These are phyloP conservation scores for Bruguiera sexangula DNA, from an alignment of 345 rosid species.

Conservation along the genomic window DNA sequence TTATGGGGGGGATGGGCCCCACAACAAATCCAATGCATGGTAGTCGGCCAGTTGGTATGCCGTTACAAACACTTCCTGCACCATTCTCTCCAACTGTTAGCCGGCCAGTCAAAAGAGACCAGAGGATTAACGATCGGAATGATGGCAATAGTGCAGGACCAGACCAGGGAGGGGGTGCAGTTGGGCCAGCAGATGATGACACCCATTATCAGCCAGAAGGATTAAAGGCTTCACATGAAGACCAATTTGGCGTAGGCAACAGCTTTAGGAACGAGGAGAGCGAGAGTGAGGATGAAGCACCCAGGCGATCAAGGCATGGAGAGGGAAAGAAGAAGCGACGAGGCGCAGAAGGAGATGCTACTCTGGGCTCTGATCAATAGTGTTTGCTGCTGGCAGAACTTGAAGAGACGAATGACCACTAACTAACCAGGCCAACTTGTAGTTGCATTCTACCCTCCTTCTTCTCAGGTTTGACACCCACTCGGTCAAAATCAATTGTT, in stretches of 20 bases:
- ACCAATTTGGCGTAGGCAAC: slow-evolving; percentile 48
- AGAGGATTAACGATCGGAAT: slow-evolving; percentile 38
- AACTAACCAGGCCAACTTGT: not conserved
- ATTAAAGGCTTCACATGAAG: slow-evolving; percentile 40
- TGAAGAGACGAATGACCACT: not conserved
- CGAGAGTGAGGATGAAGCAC: slow-evolving; percentile 92
- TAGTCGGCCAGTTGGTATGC: slow-evolving; percentile 53
- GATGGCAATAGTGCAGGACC: slow-evolving; percentile 42
- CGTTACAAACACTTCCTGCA: slow-evolving; percentile 42
- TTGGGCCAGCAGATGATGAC: slow-evolving; percentile 41
- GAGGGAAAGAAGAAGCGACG: slow-evolving; percentile 61
- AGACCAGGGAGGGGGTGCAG: slow-evolving; percentile 47
- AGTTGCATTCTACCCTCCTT: not conserved
- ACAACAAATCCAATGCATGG: slow-evolving; percentile 45
- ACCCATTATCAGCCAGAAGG: slow-evolving; percentile 39
- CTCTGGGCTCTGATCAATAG: slow-evolving; percentile 12
- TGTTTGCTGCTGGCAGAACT: slow-evolving; percentile 12
- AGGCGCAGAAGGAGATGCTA: slow-evolving; percentile 22
- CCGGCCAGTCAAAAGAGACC: slow-evolving; percentile 29
- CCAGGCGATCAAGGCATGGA: slow-evolving; percentile 94
- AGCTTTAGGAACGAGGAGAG: slow-evolving; percentile 65
- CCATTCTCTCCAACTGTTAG: slow-evolving; percentile 42
- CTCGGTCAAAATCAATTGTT: too few relatives aligned
- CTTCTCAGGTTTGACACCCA: too few relatives aligned
- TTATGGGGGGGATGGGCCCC: slow-evolving; percentile 79